Conservation (phyloP, 2,329 filamentous ascomycete species). For the Fusarium nurragi region DNA sequence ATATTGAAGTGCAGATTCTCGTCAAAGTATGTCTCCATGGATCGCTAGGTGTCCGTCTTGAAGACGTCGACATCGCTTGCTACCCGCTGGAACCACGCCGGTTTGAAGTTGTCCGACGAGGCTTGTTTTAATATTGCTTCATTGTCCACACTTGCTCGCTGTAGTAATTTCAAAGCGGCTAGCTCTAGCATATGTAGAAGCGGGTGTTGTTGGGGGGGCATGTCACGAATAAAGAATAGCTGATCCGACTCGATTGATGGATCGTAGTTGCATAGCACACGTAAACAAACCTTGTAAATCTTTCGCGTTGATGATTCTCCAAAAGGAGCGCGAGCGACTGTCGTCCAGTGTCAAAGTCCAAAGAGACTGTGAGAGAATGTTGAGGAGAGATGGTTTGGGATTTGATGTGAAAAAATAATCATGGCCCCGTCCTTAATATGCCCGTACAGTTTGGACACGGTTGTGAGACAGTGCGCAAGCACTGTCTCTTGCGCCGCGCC, state of each 20-base stretch:
- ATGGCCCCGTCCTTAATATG: slow-evolving; percentile 6
- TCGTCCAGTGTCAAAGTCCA: neutral
- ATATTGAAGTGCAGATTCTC: slow-evolving; percentile 2
- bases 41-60: slow-evolving; percentile 46
- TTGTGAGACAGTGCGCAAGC: rapidly evolving
- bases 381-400: neutral
- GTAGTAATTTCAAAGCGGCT: slow-evolving; percentile 65
- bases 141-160: slow-evolving; percentile 75
- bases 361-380: slow-evolving; percentile 3
- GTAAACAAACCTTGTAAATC: slow-evolving; percentile 33
- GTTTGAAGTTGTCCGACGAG: slow-evolving; percentile 38
- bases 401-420: slow-evolving; percentile 21
- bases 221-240: slow-evolving; percentile 1
- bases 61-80: slow-evolving; percentile 44
- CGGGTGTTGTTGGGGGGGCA: slow-evolving; percentile 39
- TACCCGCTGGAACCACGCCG: slow-evolving; percentile 44
- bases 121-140: slow-evolving; percentile 67
- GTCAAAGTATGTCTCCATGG: slow-evolving; percentile 50
- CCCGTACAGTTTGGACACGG: slow-evolving; percentile 24
- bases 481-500: slow-evolving; percentile 27
- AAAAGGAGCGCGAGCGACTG: slow-evolving; percentile 7
- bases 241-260: neutral
- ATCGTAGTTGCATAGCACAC: neutral
- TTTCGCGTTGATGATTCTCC: slow-evolving; percentile 25
- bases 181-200: slow-evolving; percentile 75